These are phyloP conservation scores for Firmiana major DNA, from an alignment of 345 rosid species.

Conservation along the genomic window DNA sequence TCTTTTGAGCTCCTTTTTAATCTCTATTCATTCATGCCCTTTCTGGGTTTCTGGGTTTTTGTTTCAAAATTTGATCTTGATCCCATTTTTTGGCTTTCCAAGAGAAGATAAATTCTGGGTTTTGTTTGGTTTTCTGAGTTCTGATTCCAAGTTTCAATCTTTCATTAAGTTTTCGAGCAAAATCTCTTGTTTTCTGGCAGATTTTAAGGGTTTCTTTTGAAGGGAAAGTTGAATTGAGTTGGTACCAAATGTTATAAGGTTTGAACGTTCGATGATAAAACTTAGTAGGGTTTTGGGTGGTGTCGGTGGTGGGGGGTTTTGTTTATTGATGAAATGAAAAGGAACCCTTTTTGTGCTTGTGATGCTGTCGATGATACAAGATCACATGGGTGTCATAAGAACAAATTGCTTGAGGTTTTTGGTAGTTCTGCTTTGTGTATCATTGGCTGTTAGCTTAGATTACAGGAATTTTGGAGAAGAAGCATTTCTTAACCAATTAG, in stretches of 20 bases:
- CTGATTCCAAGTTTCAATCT: constrained; percentile 8
- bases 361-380: constrained; percentile 11
- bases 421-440: constrained; percentile 32
- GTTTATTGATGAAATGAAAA: constrained; percentile 38
- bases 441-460: constrained; percentile 15
- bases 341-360: constrained; percentile 15
- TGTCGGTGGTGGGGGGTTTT: constrained; percentile 2
- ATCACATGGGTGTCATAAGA: constrained; percentile 31
- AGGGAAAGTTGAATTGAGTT: background rate
- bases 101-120: constrained; percentile 13
- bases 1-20: background rate
- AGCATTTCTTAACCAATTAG: constrained; percentile 33
- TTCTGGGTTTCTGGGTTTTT: background rate
- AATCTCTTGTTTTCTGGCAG: background rate
- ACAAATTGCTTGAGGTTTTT: constrained; percentile 24
- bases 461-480: constrained; percentile 30
- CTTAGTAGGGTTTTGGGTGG: constrained; percentile 16
- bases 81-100: constrained; percentile 8
- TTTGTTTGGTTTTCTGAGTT: background rate
- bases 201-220: background rate
- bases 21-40: background rate
- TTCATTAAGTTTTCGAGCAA: constrained; percentile 7
- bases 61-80: constrained; percentile 8
- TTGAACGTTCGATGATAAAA: background rate
- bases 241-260: background rate